Conservation (phyloP, 2,329 filamentous ascomycete species). For the Trichoderma sp. region DNA sequence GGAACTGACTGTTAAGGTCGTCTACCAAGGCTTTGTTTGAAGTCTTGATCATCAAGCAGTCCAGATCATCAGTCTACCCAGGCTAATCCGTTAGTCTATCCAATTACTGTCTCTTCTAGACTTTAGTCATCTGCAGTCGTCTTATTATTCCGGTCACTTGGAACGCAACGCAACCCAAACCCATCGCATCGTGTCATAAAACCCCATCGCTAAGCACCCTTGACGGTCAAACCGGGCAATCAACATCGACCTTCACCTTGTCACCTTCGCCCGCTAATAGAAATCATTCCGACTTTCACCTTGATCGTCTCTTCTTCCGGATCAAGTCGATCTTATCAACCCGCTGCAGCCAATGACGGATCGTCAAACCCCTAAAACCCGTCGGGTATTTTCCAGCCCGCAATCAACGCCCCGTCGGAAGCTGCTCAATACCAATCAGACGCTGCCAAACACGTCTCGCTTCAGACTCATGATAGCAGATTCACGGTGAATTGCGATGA, state of each 20-base stretch:
- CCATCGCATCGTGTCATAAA: no score
- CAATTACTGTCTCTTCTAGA: no score
- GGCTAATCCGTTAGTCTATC: no score
- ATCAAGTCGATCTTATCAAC: not conserved
- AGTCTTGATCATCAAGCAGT: no score
- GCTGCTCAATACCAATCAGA: conserved; percentile 11
- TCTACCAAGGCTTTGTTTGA: no score
- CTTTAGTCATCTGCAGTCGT: no score
- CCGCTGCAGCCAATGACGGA: not conserved
- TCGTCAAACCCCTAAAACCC: not conserved
- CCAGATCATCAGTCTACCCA: no score
- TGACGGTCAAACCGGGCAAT: not conserved
- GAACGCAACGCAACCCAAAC: no score
- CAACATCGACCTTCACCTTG: not conserved
- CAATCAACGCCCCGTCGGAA: conserved; percentile 10
- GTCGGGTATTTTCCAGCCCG: conserved; percentile 15
- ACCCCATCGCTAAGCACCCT: not conserved
- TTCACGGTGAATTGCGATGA: not conserved
- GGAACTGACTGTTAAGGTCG: no score
- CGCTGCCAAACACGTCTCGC: not conserved
- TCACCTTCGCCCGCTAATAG: not conserved
- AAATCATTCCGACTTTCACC: not conserved
- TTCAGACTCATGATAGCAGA: conserved; percentile 4
- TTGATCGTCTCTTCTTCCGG: not conserved
- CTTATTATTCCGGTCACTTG: no score